phyloP scores from a whole-genome alignment of 164 flowering plant species.

The Cinnamomum chago region DNA sequence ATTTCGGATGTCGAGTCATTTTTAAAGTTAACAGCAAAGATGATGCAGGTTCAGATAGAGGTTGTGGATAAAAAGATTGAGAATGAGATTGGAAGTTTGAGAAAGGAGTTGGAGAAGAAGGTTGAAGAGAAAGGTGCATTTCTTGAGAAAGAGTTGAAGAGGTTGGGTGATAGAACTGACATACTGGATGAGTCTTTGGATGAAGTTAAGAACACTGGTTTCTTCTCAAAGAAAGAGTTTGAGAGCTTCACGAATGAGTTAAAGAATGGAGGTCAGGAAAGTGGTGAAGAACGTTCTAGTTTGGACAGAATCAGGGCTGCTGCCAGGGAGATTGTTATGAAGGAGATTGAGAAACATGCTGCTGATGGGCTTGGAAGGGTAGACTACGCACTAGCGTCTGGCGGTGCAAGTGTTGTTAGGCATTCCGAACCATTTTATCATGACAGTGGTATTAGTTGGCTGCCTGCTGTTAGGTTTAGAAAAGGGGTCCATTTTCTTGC shows the following conservation, averaged over 20 bases:
- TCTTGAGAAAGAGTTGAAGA: constrained; percentile 30
- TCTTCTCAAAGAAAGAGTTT: constrained; percentile 54
- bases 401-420: constrained; percentile 56
- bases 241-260: constrained; percentile 40
- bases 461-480: constrained; percentile 1
- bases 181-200: constrained; percentile 27
- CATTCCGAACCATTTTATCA: constrained; percentile 56
- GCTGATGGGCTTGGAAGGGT: constrained; percentile 84
- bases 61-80: constrained; percentile 37
- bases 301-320: constrained; percentile 53
- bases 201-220: constrained; percentile 26
- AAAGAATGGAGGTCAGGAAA: constrained; percentile 12
- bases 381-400: constrained; percentile 72
- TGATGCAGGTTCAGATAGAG: constrained; percentile 76
- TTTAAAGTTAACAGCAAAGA: constrained; percentile 47
- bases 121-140: constrained; percentile 17
- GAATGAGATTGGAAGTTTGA: constrained; percentile 20
- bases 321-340: constrained; percentile 62
- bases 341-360: constrained; percentile 76
- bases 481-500: constrained; percentile 42
- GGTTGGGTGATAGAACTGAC: constrained; percentile 28
- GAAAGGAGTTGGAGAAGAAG: constrained; percentile 23
- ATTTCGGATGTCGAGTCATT: constrained; percentile 55
- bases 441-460: constrained; percentile 33
- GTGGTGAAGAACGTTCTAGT: constrained; percentile 21